Evolutionary conservation across 2,329 filamentous ascomycete genomes (phyloP).

Genomic region (Colletotrichum cuscutae): DNA sequence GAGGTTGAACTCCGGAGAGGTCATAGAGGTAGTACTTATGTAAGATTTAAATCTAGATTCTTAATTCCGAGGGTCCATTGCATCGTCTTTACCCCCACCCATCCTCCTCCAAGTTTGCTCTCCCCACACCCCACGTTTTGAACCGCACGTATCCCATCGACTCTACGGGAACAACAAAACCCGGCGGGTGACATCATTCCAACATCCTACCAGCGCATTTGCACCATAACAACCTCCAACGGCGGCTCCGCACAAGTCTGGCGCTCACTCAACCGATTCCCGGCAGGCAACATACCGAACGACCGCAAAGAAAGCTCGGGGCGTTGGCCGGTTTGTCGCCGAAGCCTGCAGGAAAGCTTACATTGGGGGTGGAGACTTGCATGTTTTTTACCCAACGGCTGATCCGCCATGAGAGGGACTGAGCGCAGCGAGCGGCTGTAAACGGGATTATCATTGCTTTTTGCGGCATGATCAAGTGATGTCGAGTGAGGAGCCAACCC

Average conservation of each 20-base stretch:
- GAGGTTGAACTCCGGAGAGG: not conserved
- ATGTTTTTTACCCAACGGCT: not conserved
- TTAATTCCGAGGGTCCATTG: not conserved
- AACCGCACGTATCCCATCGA: conserved; percentile 4
- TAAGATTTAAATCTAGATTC: not conserved
- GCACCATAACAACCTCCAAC: no score
- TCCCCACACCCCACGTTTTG: not conserved
- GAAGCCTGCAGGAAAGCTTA: conserved; percentile 17
- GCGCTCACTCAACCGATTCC: not conserved
- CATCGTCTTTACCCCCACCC: not conserved
- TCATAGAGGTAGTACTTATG: not conserved
- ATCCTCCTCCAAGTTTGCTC: not conserved
- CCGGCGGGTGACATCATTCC: not conserved
- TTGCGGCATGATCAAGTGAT: not conserved
- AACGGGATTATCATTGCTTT: conserved; percentile 11
- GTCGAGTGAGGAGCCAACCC: not conserved
- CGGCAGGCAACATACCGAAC: not conserved
- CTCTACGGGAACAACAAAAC: not conserved
- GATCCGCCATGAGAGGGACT: conserved; percentile 5
- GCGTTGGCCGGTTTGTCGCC: not conserved
- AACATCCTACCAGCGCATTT: not conserved
- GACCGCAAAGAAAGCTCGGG: conserved; percentile 3
- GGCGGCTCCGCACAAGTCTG: not conserved
- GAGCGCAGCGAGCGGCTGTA: not conserved
- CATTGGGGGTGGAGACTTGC: not conserved